These are phyloP conservation scores for Exsudoporus frostii DNA, from an alignment of 768 basidiomycete genomes.

Conservation along the genomic window DNA sequence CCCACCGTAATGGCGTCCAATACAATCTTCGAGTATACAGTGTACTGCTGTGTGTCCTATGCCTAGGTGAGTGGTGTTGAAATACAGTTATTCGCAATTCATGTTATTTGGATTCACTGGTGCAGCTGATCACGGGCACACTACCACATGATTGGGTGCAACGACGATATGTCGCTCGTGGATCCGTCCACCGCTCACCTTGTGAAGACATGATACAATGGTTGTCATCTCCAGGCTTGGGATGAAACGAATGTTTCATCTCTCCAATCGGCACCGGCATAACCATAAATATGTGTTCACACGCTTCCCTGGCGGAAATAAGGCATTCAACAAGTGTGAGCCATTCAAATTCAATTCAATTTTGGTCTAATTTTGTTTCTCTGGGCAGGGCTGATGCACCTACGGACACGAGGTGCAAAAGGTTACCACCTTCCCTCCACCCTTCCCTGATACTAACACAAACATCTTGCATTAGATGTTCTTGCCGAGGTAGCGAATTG, in stretches of 20 bases:
- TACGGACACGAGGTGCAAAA: neutral
- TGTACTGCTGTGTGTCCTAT: neutral
- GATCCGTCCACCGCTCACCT: neutral
- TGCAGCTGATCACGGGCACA: neutral
- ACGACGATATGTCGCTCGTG: neutral
- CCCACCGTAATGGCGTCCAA: neutral
- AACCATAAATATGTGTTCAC: neutral
- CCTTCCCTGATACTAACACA: neutral
- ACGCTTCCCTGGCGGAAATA: conserved; percentile 9
- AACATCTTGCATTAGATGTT: neutral
- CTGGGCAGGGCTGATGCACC: neutral
- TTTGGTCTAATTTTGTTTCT: neutral
- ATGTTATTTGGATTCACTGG: neutral
- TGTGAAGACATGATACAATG: neutral
- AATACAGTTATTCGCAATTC: neutral
- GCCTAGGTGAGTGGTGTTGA: conserved; percentile 1
- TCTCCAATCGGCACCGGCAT: neutral
- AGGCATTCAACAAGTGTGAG: conserved; percentile 1
- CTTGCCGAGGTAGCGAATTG: neutral
- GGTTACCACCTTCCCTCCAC: neutral
- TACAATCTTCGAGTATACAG: neutral
- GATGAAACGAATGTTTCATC: conserved; percentile 23
- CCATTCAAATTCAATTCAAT: neutral
- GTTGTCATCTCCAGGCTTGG: neutral
- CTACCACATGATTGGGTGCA: neutral